phyloP scores from a whole-genome alignment of 1,284 basidiomycete genomes.

The Phlebopus sp. region DNA sequence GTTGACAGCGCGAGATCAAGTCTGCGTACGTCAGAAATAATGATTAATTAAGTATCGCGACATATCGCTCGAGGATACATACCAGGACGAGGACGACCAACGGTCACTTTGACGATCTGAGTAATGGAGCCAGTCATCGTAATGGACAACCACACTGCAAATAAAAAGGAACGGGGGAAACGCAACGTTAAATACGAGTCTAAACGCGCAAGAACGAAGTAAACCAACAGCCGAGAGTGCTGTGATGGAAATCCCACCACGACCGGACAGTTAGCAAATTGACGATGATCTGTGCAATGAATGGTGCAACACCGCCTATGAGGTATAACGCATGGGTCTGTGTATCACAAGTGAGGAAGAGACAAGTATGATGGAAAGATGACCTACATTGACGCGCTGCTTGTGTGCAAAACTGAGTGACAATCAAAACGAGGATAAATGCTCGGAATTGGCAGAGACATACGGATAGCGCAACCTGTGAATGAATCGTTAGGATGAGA shows the following conservation, averaged over 20 bases:
- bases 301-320: slow-evolving; percentile 47
- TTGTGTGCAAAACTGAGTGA: slow-evolving; percentile 49
- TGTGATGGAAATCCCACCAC: slow-evolving; percentile 70
- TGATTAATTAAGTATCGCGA: neutral
- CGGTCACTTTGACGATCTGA: slow-evolving; percentile 61
- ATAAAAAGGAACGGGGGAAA: neutral
- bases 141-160: slow-evolving; percentile 50
- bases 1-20: slow-evolving; percentile 64
- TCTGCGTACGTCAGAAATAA: slow-evolving; percentile 34
- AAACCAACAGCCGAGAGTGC: slow-evolving; percentile 52
- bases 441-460: slow-evolving; percentile 16
- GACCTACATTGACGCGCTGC: slow-evolving; percentile 61
- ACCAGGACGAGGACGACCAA: slow-evolving; percentile 70
- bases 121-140: slow-evolving; percentile 62
- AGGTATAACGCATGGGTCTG: slow-evolving; percentile 42
- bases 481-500: slow-evolving; percentile 1
- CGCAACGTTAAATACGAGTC: neutral
- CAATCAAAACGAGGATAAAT: neutral
- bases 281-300: slow-evolving; percentile 48
- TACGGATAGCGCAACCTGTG: slow-evolving; percentile 40
- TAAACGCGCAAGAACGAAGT: neutral
- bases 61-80: slow-evolving; percentile 3
- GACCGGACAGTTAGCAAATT: slow-evolving; percentile 52
- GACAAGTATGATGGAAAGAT: neutral
- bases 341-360: neutral